phyloP scores from a whole-genome alignment of 2,329 filamentous ascomycete species.

The Harringtonia aguacate region DNA sequence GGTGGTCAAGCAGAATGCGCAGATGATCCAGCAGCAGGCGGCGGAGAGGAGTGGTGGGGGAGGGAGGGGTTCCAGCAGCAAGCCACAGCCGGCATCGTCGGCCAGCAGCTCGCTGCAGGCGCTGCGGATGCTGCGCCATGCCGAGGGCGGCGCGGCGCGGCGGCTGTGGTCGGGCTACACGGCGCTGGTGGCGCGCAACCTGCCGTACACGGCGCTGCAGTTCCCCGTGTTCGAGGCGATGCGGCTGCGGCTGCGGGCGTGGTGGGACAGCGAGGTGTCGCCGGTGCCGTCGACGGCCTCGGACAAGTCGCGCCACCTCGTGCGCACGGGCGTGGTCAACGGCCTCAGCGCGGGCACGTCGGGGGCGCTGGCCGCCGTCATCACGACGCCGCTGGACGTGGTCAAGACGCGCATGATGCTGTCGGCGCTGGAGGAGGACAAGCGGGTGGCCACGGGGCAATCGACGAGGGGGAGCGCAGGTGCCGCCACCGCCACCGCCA shows the following conservation, averaged over 20 bases:
- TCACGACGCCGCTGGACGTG: slow-evolving; percentile 86
- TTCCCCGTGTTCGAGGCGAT: slow-evolving; percentile 78
- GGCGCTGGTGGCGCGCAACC: slow-evolving; percentile 68
- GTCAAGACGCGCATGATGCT: slow-evolving; percentile 89
- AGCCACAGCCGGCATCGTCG: slow-evolving; percentile 12
- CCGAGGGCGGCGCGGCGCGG: slow-evolving; percentile 42
- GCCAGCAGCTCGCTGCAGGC: slow-evolving; percentile 35
- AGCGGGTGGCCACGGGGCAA: too few relatives aligned
- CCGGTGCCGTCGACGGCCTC: slow-evolving; percentile 4
- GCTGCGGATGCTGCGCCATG: slow-evolving; percentile 31
- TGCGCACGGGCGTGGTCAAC: slow-evolving; percentile 61
- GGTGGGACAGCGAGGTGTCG: slow-evolving; percentile 18
- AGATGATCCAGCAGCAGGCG: slow-evolving; percentile 50
- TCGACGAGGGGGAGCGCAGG: too few relatives aligned
- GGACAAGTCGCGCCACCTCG: slow-evolving; percentile 24
- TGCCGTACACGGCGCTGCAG: slow-evolving; percentile 80
- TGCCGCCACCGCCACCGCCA: too few relatives aligned
- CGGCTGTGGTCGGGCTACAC: slow-evolving; percentile 64
- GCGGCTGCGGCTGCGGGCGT: slow-evolving; percentile 40
- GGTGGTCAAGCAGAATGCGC: slow-evolving; percentile 88
- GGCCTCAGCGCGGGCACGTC: slow-evolving; percentile 63
- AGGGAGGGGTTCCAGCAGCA: neutral
- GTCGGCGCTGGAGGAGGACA: slow-evolving; percentile 16
- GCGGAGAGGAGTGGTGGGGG: neutral
- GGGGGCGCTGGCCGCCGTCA: slow-evolving; percentile 61